These are phyloP conservation scores for Jaapia argillacea DNA, from an alignment of 768 basidiomycete genomes.

Conservation along the genomic window DNA sequence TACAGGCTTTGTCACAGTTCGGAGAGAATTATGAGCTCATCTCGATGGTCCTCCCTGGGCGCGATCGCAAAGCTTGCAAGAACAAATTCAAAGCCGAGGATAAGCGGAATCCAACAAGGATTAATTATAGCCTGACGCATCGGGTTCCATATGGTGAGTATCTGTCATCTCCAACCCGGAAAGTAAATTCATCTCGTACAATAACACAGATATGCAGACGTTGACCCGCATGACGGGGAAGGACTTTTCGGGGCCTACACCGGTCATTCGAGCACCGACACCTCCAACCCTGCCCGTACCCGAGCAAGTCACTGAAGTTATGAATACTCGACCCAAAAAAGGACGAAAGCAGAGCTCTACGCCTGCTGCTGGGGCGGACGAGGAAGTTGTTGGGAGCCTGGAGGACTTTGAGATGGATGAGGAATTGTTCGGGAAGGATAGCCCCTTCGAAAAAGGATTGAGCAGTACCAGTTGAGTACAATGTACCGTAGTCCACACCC, in stretches of 20 bases:
- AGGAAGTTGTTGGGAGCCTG: constrained; percentile 19
- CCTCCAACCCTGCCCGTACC: constrained; percentile 23
- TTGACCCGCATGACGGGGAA: constrained; percentile 76
- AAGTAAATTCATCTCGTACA: not conserved
- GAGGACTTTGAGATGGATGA: constrained; percentile 14
- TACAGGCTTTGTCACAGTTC: constrained; percentile 81
- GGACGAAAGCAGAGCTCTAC: constrained; percentile 11
- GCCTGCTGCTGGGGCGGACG: constrained; percentile 7
- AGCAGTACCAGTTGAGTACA: no score
- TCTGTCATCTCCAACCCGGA: not conserved
- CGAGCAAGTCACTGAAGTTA: constrained; percentile 2
- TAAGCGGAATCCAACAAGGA: constrained; percentile 65
- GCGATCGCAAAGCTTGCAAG: constrained; percentile 84
- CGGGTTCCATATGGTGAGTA: constrained; percentile 65
- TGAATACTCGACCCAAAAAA: constrained; percentile 5
- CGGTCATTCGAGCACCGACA: constrained; percentile 45
- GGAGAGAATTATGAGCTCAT: constrained; percentile 93
- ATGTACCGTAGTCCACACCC: no score
- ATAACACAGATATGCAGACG: constrained; percentile 51
- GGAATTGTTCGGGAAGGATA: constrained; percentile 2
- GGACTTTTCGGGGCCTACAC: constrained; percentile 75
- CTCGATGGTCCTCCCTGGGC: constrained; percentile 73
- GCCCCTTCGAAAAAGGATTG: no score
- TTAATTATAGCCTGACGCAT: constrained; percentile 67
- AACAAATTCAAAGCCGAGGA: constrained; percentile 92